Conservation (phyloP, 345 rosid species). For the Moricandia moricandioides region DNA sequence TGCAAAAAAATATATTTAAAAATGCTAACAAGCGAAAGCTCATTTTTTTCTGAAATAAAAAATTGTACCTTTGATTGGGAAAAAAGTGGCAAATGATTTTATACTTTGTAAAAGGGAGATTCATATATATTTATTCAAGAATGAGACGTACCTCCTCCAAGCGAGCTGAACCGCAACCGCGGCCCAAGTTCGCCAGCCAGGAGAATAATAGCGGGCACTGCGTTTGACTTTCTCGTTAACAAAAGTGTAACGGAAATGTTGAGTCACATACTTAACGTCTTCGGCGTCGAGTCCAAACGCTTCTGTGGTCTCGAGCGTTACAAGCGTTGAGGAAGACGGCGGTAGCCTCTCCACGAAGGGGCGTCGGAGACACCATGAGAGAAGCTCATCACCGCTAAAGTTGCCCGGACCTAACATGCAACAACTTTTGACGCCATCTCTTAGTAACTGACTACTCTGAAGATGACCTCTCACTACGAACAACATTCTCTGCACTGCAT, state of each 20-base stretch:
- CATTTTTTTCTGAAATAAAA: neutral
- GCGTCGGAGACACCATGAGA: constrained; percentile 87
- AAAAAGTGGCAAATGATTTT: neutral
- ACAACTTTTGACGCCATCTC: constrained; percentile 81
- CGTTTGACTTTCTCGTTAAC: constrained; percentile 87
- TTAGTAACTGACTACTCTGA: constrained; percentile 86
- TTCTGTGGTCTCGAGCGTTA: constrained; percentile 90
- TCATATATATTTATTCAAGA: neutral
- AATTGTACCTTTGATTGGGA: neutral
- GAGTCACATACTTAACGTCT: constrained; percentile 90
- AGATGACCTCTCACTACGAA: constrained; percentile 97
- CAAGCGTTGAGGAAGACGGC: constrained; percentile 75
- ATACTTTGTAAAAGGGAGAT: neutral
- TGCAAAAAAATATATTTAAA: neutral
- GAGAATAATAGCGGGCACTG: constrained; percentile 91
- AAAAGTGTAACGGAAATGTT: constrained; percentile 93
- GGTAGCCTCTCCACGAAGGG: constrained; percentile 90
- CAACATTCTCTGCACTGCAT: constrained; percentile 90
- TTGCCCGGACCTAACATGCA: constrained; percentile 99
- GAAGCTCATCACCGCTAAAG: constrained; percentile 93
- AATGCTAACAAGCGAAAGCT: neutral
- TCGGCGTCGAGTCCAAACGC: constrained; percentile 89
- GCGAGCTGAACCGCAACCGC: constrained; percentile 96
- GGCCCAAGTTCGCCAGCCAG: constrained; percentile 98
- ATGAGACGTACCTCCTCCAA: constrained; percentile 59